Conservation (phyloP, 768 basidiomycete species). For the Mrakia blollopis region DNA sequence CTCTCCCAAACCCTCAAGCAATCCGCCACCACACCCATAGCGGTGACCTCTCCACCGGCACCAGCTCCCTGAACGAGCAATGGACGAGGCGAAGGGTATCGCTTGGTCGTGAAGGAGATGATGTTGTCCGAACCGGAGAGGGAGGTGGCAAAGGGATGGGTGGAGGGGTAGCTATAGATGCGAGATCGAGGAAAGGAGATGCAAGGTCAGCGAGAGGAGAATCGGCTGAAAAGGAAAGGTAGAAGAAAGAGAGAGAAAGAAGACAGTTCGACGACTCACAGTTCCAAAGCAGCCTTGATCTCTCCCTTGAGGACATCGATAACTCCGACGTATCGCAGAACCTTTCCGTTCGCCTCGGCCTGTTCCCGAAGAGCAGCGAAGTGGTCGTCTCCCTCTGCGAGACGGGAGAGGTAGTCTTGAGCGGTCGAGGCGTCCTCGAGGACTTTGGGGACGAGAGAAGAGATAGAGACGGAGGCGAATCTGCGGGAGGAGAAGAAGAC, state of each 20-base stretch:
- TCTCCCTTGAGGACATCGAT: constrained; percentile 68
- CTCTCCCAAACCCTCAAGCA: constrained; percentile 30
- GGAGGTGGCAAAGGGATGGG: constrained; percentile 92
- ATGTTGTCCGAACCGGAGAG: constrained; percentile 97
- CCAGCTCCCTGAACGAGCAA: constrained; percentile 93
- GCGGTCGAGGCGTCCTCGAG: constrained; percentile 65
- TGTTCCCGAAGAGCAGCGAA: constrained; percentile 71
- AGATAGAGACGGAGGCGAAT: constrained; percentile 71
- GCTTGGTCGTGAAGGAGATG: constrained; percentile 90
- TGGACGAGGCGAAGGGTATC: constrained; percentile 74
- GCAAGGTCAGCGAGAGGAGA: neutral
- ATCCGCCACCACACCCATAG: constrained; percentile 77
- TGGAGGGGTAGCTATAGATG: constrained; percentile 76
- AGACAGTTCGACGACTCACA: constrained; percentile 53
- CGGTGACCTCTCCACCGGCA: constrained; percentile 95
- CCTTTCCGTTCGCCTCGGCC: constrained; percentile 72
- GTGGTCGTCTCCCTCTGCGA: constrained; percentile 75
- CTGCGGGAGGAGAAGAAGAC: constrained; percentile 39
- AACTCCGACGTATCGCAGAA: constrained; percentile 89
- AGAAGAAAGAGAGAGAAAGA: neutral
- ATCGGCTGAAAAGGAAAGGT: too few species aligned
- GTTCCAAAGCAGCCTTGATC: constrained; percentile 82
- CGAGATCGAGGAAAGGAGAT: neutral
- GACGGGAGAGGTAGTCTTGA: constrained; percentile 71
- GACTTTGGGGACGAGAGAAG: constrained; percentile 75